Conservation (phyloP, 2,329 filamentous ascomycete genomes). For the Fulvia fulva region DNA sequence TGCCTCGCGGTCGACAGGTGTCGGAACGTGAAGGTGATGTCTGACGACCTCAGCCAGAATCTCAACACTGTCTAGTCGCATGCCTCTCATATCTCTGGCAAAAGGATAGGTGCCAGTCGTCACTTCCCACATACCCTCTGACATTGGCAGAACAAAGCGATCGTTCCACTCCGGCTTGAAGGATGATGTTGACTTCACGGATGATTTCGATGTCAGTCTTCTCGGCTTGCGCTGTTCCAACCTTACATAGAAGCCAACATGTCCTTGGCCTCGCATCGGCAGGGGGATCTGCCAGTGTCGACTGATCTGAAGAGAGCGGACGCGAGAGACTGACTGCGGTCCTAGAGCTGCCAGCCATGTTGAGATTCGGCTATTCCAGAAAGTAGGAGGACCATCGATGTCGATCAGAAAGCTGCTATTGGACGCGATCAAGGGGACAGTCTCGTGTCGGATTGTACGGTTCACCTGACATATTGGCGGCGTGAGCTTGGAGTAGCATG, state of each 20-base stretch:
- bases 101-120: constrained; percentile 21
- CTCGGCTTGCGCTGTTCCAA: constrained; percentile 14
- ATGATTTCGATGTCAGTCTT: neutral
- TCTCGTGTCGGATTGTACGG: constrained; percentile 20
- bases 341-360: constrained; percentile 19
- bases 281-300: constrained; percentile 23
- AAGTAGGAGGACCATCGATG: constrained; percentile 14
- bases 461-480: constrained; percentile 23
- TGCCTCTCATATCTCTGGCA: constrained; percentile 19
- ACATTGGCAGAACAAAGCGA: constrained; percentile 10
- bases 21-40: constrained; percentile 6
- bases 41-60: constrained; percentile 18
- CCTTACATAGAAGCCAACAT: constrained; percentile 28
- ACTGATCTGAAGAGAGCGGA: constrained; percentile 22
- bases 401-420: constrained; percentile 22
- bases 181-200: constrained; percentile 4
- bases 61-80: constrained; percentile 25
- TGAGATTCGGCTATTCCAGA: constrained; percentile 9
- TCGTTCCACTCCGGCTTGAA: constrained; percentile 10
- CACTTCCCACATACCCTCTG: constrained; percentile 11
- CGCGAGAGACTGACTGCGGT: constrained; percentile 9
- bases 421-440: constrained; percentile 21
- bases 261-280: constrained; percentile 24
- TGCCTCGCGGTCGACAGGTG: neutral
- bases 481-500: constrained; percentile 16